Evolutionary conservation across 2,329 filamentous ascomycete genomes (phyloP), one percentile per base, ranked within the genome.

Genomic region (Ophiostoma tasmaniense): DNA sequence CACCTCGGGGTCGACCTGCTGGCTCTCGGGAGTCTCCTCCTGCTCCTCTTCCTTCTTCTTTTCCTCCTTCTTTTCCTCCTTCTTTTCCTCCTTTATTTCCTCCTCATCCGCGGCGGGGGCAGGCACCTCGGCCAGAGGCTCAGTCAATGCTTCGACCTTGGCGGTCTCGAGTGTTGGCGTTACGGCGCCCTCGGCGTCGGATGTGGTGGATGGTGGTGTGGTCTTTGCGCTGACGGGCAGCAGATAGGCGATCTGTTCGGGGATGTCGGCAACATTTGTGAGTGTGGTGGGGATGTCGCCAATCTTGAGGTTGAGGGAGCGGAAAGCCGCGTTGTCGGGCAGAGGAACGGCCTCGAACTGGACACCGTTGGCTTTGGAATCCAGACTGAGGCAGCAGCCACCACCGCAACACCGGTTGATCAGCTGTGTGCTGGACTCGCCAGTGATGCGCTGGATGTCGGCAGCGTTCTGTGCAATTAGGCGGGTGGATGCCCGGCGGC

Each of bases 261-360:
- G 93, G 66, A 97, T 77, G 8, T 90, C 87, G 68, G 86, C 82
- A 30, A 93, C 80, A 73, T 87, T 89, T 55, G 89, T 92, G 71
- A 98, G 82, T 22, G 85, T 82, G 66, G 88, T 91, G 6, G 89
- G 90, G 67, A 98, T 87, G 39, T 88, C 84, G 69, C 88, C 87
- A 71, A 98, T 84, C 74, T 89, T 90, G 73, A 98, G 84, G 67
- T 88, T 83, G 66, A 99, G 84, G 71, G 89, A 91, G 69, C 87
- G 85, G 80, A 91, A 99, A 20, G 95, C 95, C 70, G 89, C 85
- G 75, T 96, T 98, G 77, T 95, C 88, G 1, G 94, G 93, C 2
- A 87, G 75, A 20, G 80, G 74, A 25, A 89, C 77, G 7, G 75
- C 76, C 74, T 88, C 86, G 70, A 83, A 86, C 55, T 84, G 79